A percentile compares a stretch with the other conserved stretches of the same genome.
Conservation (phyloP, 345 rosid genomes). For the Gossypium sturtianum region DNA sequence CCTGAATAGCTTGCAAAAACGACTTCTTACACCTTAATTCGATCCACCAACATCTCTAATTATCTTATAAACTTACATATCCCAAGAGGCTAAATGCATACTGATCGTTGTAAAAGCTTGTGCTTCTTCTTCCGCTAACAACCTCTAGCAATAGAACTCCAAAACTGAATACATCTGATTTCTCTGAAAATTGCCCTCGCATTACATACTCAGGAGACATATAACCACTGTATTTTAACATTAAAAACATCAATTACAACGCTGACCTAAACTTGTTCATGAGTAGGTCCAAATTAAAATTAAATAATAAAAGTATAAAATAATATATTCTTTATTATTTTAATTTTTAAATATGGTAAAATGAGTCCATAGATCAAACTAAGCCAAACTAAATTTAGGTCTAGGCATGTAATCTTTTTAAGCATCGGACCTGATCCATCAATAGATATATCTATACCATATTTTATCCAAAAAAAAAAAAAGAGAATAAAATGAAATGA, state of each 20-base stretch:
- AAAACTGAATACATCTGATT: neutral
- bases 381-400: no score
- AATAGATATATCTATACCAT: no score
- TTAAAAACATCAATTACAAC: neutral
- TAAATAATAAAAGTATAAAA: no score
- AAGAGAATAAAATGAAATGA: neutral
- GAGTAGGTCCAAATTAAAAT: no score
- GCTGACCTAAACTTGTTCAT: neutral
- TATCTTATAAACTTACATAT: neutral
- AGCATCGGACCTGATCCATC: no score
- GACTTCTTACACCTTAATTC: no score
- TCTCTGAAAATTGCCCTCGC: neutral
- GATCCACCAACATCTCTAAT: no score
- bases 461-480: neutral
- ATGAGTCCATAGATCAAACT: no score
- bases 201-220: neutral
- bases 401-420: no score
- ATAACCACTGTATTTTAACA: slow-evolving; percentile 29
- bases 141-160: neutral
- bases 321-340: no score
- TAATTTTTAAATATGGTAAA: no score
- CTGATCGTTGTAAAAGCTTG: neutral
- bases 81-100: neutral
- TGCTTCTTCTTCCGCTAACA: neutral
- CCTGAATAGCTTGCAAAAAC: no score